Evolutionary conservation across 2,329 filamentous ascomycete species (phyloP).

Genomic region (Venturia asperata): DNA sequence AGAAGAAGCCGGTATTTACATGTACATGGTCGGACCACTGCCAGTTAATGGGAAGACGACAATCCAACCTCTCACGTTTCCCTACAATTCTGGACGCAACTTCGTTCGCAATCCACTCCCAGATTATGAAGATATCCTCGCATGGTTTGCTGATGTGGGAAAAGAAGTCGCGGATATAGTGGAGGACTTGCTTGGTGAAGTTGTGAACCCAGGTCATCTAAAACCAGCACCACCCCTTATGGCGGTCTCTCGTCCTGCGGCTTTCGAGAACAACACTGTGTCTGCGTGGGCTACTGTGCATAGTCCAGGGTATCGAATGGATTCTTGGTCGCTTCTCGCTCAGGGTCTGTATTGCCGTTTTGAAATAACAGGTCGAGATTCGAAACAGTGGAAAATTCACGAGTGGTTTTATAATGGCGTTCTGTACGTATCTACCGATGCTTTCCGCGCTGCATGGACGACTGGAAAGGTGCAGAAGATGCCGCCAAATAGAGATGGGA

Average conservation of each 20-base stretch:
- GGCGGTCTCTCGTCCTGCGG: constrained; percentile 16
- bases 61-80: constrained; percentile 24
- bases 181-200: constrained; percentile 14
- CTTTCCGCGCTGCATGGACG: constrained; percentile 34
- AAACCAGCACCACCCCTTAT: constrained; percentile 14
- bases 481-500: constrained; percentile 26
- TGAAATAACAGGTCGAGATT: constrained; percentile 40
- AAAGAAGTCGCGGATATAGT: constrained; percentile 13
- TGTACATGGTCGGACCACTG: constrained; percentile 46
- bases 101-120: constrained; percentile 9
- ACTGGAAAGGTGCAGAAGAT: constrained; percentile 33
- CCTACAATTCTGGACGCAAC: constrained; percentile 16
- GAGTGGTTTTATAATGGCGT: constrained; percentile 38
- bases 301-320: constrained; percentile 29
- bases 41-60: constrained; percentile 33
- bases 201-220: constrained; percentile 1
- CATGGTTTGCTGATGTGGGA: constrained; percentile 12
- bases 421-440: constrained; percentile 33
- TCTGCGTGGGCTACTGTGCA: constrained; percentile 34
- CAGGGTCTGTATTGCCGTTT: constrained; percentile 42
- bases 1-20: constrained; percentile 38
- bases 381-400: constrained; percentile 37
- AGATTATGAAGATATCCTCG: constrained; percentile 7
- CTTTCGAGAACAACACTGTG: constrained; percentile 22
- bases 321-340: constrained; percentile 36